phyloP scores from a whole-genome alignment of 2,329 filamentous ascomycete genomes.

The Drechslerella coelobrocha region DNA sequence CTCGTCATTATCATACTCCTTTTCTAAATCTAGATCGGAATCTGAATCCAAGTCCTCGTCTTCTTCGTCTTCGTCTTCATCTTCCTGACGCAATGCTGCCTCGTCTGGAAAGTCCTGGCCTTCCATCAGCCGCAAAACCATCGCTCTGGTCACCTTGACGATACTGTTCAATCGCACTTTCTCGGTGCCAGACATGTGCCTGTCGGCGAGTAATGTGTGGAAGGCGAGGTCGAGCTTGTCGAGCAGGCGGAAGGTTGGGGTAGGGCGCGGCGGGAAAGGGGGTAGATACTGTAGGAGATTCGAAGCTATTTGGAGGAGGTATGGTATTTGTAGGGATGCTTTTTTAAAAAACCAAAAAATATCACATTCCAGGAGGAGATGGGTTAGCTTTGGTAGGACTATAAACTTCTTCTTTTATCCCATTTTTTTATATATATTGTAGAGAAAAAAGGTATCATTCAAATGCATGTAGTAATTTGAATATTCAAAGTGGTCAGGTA shows the following conservation, averaged over 20 bases:
- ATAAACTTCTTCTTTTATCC: too few relatives aligned
- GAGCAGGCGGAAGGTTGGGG: conserved; percentile 41
- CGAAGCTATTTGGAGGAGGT: conserved; percentile 38
- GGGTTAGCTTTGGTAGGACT: too few relatives aligned
- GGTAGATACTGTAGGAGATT: conserved; percentile 44
- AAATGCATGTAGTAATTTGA: not conserved
- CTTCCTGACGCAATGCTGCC: not conserved
- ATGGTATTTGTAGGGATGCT: conserved; percentile 45
- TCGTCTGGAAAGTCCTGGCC: conserved; percentile 19
- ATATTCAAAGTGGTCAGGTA: not conserved
- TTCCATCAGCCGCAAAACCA: conserved; percentile 48
- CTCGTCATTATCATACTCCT: conserved; percentile 6
- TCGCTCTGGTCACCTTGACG: conserved; percentile 42
- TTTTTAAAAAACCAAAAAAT: not conserved
- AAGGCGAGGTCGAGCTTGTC: conserved; percentile 49
- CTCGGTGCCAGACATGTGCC: conserved; percentile 35
- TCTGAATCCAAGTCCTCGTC: conserved; percentile 20
- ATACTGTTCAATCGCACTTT: conserved; percentile 46
- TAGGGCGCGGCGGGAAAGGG: conserved; percentile 35
- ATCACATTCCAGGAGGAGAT: too few relatives aligned
- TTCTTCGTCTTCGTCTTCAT: not conserved
- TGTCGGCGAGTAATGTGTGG: conserved; percentile 30
- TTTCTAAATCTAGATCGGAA: conserved; percentile 17
- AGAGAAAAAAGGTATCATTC: too few relatives aligned
- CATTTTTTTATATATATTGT: too few relatives aligned